These are phyloP conservation scores for Plenodomus tracheiphilus DNA, from an alignment of 2,329 filamentous ascomycete genomes.

Conservation along the genomic window DNA sequence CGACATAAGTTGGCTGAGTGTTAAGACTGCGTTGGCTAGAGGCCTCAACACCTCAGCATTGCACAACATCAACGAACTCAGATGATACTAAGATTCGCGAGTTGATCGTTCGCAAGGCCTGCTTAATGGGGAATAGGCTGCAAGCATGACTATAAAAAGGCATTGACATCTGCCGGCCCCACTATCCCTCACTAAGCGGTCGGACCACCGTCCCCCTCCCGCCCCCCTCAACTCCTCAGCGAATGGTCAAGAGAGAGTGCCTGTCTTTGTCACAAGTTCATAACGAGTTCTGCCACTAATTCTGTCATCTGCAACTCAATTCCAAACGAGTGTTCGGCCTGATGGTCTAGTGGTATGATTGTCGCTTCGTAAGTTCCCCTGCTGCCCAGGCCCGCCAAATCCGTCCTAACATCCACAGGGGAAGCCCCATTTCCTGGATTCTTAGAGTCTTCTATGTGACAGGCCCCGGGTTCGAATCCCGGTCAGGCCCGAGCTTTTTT, in stretches of 20 bases:
- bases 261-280: too few relatives aligned
- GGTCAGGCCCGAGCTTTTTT: slow-evolving; percentile 28
- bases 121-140: slow-evolving; percentile 13
- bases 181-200: slow-evolving; percentile 7
- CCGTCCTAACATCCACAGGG: slow-evolving; percentile 6
- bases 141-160: slow-evolving; percentile 6
- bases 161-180: slow-evolving; percentile 4
- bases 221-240: background rate
- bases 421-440: slow-evolving; percentile 21
- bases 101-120: slow-evolving; percentile 14
- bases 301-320: too few relatives aligned
- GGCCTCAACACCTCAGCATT: background rate
- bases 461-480: slow-evolving; percentile 46
- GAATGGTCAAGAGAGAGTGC: too few relatives aligned
- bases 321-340: too few relatives aligned
- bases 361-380: slow-evolving; percentile 29
- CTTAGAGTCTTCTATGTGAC: slow-evolving; percentile 34
- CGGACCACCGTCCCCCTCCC: slow-evolving; percentile 3
- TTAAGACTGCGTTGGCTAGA: background rate
- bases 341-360: slow-evolving; percentile 40
- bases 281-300: too few relatives aligned
- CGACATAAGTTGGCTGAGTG: background rate
- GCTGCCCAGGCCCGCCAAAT: too few relatives aligned
- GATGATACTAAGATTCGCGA: background rate
- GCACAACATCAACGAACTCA: background rate